Evolutionary conservation across 345 rosid genomes (phyloP).

Genomic region (Eutrema japonicum): DNA sequence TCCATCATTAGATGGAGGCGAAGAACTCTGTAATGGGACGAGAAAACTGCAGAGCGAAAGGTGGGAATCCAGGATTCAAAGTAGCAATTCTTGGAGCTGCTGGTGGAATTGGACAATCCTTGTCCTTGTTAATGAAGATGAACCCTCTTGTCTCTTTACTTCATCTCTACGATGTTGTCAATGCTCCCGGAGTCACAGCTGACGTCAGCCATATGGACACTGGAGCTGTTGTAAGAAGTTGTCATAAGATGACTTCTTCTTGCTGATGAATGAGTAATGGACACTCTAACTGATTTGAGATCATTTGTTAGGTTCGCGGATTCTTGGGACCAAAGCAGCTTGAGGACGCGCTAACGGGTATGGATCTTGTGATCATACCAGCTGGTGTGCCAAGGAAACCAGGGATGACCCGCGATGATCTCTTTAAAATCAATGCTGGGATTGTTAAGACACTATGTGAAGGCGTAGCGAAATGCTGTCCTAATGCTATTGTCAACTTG

Average conservation of each 20-base stretch:
- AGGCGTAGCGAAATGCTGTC: conserved; percentile 73
- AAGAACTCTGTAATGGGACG: conserved; percentile 47
- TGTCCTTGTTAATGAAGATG: conserved; percentile 71
- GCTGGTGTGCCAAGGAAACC: conserved; percentile 93
- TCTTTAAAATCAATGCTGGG: conserved; percentile 90
- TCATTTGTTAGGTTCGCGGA: conserved; percentile 63
- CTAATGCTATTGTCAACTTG: conserved; percentile 75
- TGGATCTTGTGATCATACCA: conserved; percentile 87
- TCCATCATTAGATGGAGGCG: conserved; percentile 50
- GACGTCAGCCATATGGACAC: conserved; percentile 93
- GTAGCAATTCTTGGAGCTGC: conserved; percentile 85
- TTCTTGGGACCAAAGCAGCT: conserved; percentile 81
- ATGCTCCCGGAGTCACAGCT: conserved; percentile 85
- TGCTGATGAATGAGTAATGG: neutral
- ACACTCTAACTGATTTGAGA: conserved; percentile 19
- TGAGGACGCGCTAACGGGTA: conserved; percentile 74
- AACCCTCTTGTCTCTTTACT: conserved; percentile 84
- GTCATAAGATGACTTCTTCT: neutral
- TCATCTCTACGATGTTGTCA: conserved; percentile 83
- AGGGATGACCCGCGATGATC: conserved; percentile 90
- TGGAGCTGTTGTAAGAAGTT: conserved; percentile 68
- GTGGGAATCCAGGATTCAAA: conserved; percentile 76
- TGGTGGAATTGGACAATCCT: conserved; percentile 80
- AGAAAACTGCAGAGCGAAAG: conserved; percentile 69
- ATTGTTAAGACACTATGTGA: conserved; percentile 81